These are phyloP conservation scores for Phytophthora pinifolia DNA, from an alignment of 352 stramenopile species.

Conservation along the genomic window DNA sequence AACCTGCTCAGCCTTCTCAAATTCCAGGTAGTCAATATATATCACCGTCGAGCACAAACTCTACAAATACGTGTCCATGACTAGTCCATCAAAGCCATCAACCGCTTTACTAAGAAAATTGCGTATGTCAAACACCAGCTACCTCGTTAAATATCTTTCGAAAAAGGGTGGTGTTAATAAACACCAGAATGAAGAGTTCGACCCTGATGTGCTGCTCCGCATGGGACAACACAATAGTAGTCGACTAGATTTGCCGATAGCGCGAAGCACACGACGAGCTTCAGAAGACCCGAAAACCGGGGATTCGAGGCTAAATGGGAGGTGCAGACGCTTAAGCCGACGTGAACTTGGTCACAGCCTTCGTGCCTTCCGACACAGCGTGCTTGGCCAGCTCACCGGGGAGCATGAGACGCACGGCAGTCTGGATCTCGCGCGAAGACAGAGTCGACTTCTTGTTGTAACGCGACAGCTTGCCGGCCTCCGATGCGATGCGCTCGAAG, in stretches of 20 bases:
- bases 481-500: conserved; percentile 97
- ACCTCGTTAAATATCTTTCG: conserved; percentile 35
- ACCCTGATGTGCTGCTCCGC: not conserved
- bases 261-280: not conserved
- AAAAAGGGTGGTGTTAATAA: conserved; percentile 87
- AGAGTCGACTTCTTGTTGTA: conserved; percentile 99
- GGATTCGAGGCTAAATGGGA: not conserved
- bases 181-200: conserved; percentile 55
- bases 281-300: conserved; percentile 1
- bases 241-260: conserved; percentile 12
- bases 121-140: not conserved
- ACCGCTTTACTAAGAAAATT: too few relatives aligned
- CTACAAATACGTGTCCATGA: too few relatives aligned
- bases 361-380: conserved; percentile 96
- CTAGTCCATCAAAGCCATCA: too few relatives aligned
- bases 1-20: too few relatives aligned
- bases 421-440: conserved; percentile 97
- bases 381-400: conserved; percentile 97
- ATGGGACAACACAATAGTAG: not conserved
- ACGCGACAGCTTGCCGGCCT: conserved; percentile 94
- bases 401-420: conserved; percentile 94
- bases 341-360: conserved; percentile 94
- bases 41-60: too few relatives aligned
- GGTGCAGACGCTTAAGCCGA: conserved; percentile 61
- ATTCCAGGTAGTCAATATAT: too few relatives aligned